phyloP scores from a whole-genome alignment of 1,139 yeast genomes.

The Pneumocystis sp. region DNA sequence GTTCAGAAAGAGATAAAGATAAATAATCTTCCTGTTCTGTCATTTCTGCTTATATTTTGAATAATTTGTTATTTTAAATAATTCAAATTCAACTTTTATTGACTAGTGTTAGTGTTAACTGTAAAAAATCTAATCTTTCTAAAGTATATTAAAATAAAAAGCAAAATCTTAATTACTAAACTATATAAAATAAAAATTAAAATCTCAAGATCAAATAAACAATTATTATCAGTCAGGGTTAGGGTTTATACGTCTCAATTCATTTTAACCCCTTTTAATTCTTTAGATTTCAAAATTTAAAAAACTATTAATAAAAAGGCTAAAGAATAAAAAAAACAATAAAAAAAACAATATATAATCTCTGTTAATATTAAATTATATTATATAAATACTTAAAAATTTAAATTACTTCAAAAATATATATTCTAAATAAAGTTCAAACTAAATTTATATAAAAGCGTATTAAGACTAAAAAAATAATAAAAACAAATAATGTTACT shows the following conservation, averaged over 20 bases:
- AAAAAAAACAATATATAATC: neutral
- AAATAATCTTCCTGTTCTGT: constrained; percentile 47
- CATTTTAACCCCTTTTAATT: neutral
- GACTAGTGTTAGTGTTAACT: neutral
- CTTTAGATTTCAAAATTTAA: neutral
- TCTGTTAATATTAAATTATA: neutral
- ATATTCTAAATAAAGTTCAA: too few species aligned
- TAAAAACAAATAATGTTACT: too few species aligned
- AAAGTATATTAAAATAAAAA: neutral
- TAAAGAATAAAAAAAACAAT: neutral
- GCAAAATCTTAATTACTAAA: neutral
- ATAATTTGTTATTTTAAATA: neutral
- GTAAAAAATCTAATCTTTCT: neutral
- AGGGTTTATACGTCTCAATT: neutral
- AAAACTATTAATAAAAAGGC: neutral
- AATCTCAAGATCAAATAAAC: neutral
- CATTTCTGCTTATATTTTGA: constrained; percentile 16
- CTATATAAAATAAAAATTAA: neutral
- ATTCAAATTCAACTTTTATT: neutral
- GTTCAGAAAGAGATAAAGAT: constrained; percentile 48
- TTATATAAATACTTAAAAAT: neutral
- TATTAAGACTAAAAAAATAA: too few species aligned
- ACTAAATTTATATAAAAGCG: too few species aligned
- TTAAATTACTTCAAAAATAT: too few species aligned
- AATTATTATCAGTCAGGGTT: neutral